Base-by-base conservation (phyloP, 2,329 filamentous ascomycete species). In the Venturia nashicola region DNA sequence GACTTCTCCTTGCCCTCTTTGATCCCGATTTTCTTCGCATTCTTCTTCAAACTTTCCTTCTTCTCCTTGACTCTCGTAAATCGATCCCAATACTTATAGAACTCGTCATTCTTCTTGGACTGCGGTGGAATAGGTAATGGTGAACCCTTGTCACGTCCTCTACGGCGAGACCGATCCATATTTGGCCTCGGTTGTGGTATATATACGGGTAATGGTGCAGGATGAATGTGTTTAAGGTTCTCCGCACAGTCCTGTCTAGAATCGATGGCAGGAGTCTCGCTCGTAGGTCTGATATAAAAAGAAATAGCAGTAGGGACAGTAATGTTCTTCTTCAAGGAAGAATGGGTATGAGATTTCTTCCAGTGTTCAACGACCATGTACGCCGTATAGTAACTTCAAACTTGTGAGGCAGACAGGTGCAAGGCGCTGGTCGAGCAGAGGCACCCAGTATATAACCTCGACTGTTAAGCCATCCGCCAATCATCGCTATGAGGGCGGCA, bases 11-110 rank as follows among this genome's bases (percentile, higher is more conserved):
- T 43, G 36, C 20, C 54, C 5, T 34, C 42, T 23, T 39, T 54
- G 20, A 39, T 27, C 2, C 9, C 39, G 39, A 16, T 12, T 34
- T 55, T 42, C 32, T 42, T 63, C 14, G 34, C 34, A 12, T 18
- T 20, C 12, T 34, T 55, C 44, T 46, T 46, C 12, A 39, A 14
- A 9, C 9, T 36, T 12, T 62, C 62, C 44, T 65, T 65, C 34
- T 57, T 63, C 27, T 61, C 40, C 55, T 65, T 65, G 2, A 66
- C 36, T 8, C 39, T n/a, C 39, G 54, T 65, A 32, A 65, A 65
- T 4, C 54, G 51, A 48, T 65, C 64, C 64, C 64, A 65, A 27
- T 60, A 40, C 43, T 55, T 60, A 55, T 65, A 65, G 55, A 65
- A 65, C 18, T 42, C 23, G 20, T 65, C 64, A 42, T 65, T 44